Evolutionary conservation across 306 rosid genomes (phyloP).

Genomic region (Begonia loranthoides): DNA sequence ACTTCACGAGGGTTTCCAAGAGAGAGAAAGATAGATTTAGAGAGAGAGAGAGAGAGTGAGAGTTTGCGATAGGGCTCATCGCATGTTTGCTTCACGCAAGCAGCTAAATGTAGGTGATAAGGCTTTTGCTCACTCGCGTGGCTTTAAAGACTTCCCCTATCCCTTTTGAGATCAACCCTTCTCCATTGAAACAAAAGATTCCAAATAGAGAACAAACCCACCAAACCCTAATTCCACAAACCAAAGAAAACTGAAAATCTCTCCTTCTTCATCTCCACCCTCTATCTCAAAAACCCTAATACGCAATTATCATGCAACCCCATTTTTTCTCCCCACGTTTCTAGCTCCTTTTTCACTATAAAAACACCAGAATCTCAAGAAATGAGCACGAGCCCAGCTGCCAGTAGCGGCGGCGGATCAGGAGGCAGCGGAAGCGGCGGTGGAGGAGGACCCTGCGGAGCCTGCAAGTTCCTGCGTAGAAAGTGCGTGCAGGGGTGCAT

Average conservation of each 20-base stretch:
- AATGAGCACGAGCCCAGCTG: constrained; percentile 49
- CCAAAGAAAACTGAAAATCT: background rate
- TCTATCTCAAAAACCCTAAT: constrained; percentile 2
- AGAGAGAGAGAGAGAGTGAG: constrained; percentile 11
- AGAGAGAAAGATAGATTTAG: constrained; percentile 6
- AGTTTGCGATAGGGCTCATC: constrained; percentile 32
- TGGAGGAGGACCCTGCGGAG: constrained; percentile 74
- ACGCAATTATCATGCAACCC: background rate
- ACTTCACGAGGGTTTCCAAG: constrained; percentile 20
- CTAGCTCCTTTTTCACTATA: background rate
- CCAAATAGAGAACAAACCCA: constrained; percentile 17
- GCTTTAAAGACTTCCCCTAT: constrained; percentile 63
- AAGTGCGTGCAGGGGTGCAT: constrained; percentile 74
- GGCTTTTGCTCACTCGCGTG: constrained; percentile 73
- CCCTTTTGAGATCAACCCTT: constrained; percentile 5
- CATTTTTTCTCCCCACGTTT: background rate
- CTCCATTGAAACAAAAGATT: constrained; percentile 12
- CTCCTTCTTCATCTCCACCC: constrained; percentile 5
- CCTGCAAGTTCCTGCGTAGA: constrained; percentile 78
- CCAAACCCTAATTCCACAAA: constrained; percentile 28
- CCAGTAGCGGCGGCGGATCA: constrained; percentile 10
- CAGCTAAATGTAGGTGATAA: constrained; percentile 55
- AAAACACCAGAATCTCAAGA: background rate
- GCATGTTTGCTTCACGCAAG: constrained; percentile 98
- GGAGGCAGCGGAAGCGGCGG: constrained; percentile 5